Base-by-base conservation (phyloP, 805 yeast species). In the Lachancea quebecensis region DNA sequence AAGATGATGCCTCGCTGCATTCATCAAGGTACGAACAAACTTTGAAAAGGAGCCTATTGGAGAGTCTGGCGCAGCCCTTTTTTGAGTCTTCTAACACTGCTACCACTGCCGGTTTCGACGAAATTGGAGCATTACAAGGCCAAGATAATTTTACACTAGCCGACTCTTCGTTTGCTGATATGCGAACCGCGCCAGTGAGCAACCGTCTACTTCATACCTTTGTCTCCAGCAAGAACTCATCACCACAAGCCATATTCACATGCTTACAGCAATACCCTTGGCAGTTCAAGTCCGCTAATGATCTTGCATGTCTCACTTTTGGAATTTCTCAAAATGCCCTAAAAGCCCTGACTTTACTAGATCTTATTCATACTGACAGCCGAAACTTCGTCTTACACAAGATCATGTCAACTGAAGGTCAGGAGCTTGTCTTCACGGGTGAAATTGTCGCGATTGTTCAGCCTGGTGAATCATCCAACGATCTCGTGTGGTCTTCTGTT, bases 181-280 rank as follows among this genome's bases (percentile, higher is more conserved):
- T 39, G 18, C 28, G 29, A 30, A 34, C 42, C 12, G 32, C 39
- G n/a, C 41, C 43, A 7, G 39, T 30, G 10, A 44, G 44, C 21
- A 44, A 38, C 44, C 51, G 83, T 31, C 76, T 80, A 10, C 79
- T 75, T 63, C 86, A 86, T 67, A 60, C 82, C 32, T 67, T 80
- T 49, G 73, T 87, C 0, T 74, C 89, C 0, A 81, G 85, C 2
- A 88, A 85, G 54, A 82, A 81, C 48, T 68, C 83, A 0, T 70
- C 78, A 1, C 91, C 91, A 10, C 93, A 87, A 57, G 93, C 96
- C 0, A 82, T 89, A 10, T 82, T 90, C 60, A 87, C 96, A 0
- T 85, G 95, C 40, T 79, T 79, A 2, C 68, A 75, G 18, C 78
- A 75, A 11, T 73, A 75, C 39, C 97, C 97, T 0, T 90, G 93